These are phyloP conservation scores for Pugionium cornutum DNA, from an alignment of 345 rosid species.

Conservation along the genomic window DNA sequence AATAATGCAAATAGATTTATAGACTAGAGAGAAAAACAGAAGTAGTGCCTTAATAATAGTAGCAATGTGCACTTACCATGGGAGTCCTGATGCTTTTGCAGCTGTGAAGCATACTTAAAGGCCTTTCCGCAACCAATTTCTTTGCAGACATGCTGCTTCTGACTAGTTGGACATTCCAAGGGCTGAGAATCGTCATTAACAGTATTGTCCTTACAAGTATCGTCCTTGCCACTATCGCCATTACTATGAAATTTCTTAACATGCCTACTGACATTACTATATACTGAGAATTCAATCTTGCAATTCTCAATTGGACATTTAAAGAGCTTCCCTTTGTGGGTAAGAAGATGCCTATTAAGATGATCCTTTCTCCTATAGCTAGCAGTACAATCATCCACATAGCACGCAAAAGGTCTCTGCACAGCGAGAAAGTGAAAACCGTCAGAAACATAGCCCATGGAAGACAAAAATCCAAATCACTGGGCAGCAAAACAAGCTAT, in stretches of 20 bases:
- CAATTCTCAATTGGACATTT: constrained; percentile 65
- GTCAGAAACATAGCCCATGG: neutral
- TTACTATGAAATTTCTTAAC: constrained; percentile 51
- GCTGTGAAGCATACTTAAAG: constrained; percentile 61
- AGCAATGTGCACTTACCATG: constrained; percentile 48
- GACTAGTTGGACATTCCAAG: constrained; percentile 18
- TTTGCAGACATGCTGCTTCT: constrained; percentile 53
- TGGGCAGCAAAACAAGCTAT: neutral
- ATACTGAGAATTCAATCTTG: constrained; percentile 46
- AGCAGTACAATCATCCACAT: constrained; percentile 60
- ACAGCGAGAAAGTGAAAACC: neutral
- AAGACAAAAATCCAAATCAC: neutral
- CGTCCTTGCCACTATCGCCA: neutral
- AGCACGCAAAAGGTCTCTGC: constrained; percentile 76
- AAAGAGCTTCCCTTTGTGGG: constrained; percentile 77
- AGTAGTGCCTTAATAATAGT: no score
- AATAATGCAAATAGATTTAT: no score
- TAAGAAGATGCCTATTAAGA: constrained; percentile 72
- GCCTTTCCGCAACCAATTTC: constrained; percentile 83
- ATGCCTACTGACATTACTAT: constrained; percentile 67
- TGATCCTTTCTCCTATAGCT: constrained; percentile 93
- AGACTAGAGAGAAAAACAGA: no score
- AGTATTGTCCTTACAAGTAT: no score
- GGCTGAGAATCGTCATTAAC: constrained; percentile 20
- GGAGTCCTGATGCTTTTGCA: constrained; percentile 68